Base-by-base conservation (phyloP, 2,329 filamentous ascomycete species). In the Phoma herbarum region DNA sequence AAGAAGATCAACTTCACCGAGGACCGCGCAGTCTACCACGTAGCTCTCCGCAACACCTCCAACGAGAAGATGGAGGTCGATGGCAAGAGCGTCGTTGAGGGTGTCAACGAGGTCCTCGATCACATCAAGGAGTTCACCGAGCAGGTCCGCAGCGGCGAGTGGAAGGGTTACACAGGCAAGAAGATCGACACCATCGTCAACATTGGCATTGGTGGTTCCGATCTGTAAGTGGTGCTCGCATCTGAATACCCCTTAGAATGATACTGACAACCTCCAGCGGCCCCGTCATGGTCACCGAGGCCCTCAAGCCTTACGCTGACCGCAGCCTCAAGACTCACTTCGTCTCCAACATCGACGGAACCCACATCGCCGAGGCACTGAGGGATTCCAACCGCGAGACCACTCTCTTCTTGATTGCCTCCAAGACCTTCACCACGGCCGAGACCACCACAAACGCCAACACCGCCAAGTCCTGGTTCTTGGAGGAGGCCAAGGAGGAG, bases 1-100 rank as follows among this genome's bases (percentile, higher is more conserved):
- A 92, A 98, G 76, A 94, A 96, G 86, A 98, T 99, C 85, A 99
- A 99, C 87, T 97, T 97, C 83, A 99, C 95, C 60, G 95, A 99
- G 85, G 85, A 94, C 77, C 90, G 95, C 66, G 95, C 95, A 66
- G 95, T 99, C 66, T 96, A 96, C 84, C 95, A 99, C 82, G 87
- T 92, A 69, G 95, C 95, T 47, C 86, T 99, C 75, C 90, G 95
- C 78, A 99, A 99, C 78, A 89, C 93, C 65, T 85, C 87, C 77
- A 93, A 91, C 77, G 88, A 91, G 85, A 88, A 84, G 46, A 88
- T 90, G 86, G 77, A 92, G 80, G 95, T 98, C 29, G 90, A 97
- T 67, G 94, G 93, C 62, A 83, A 93, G 81, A 94, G 96, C 76
- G 95, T 99, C 73, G 94, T 97, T 78, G 92, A 93, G 72, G 95